phyloP scores from a whole-genome alignment of 2,329 filamentous ascomycete species.

The Fusarium concolor region DNA sequence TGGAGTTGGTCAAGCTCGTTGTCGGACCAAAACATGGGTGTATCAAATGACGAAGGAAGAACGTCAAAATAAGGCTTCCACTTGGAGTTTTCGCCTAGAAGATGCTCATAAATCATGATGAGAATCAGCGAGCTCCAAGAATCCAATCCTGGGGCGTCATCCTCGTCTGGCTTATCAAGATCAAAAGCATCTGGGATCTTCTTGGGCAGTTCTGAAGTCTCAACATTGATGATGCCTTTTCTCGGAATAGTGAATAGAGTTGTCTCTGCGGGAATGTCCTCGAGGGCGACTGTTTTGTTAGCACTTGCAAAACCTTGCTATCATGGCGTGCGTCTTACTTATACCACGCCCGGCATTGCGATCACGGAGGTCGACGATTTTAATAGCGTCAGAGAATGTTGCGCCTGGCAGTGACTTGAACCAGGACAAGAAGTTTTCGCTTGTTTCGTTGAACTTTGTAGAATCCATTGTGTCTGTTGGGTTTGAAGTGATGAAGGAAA shows the following conservation, averaged over 20 bases:
- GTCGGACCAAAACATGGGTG: slow-evolving; percentile 88
- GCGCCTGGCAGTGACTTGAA: slow-evolving; percentile 64
- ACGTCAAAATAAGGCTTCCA: slow-evolving; percentile 86
- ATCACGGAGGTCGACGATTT: slow-evolving; percentile 64
- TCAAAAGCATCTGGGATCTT: slow-evolving; percentile 67
- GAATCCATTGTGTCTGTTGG: slow-evolving; percentile 15
- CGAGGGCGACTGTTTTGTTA: slow-evolving; percentile 74
- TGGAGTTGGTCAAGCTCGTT: slow-evolving; percentile 78
- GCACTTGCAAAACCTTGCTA: not conserved
- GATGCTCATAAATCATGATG: slow-evolving; percentile 81
- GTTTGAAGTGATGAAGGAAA: not conserved
- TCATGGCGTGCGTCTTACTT: slow-evolving; percentile 51
- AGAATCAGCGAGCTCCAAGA: slow-evolving; percentile 75
- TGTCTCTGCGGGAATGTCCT: slow-evolving; percentile 78
- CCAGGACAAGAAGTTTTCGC: slow-evolving; percentile 64
- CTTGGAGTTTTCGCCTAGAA: slow-evolving; percentile 67
- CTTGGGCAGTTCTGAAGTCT: slow-evolving; percentile 75
- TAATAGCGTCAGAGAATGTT: slow-evolving; percentile 64
- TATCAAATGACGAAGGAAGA: slow-evolving; percentile 79
- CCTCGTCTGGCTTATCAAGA: slow-evolving; percentile 51
- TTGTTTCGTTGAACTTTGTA: slow-evolving; percentile 56
- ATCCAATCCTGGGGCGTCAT: slow-evolving; percentile 56
- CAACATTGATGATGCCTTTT: slow-evolving; percentile 74
- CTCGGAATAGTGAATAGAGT: slow-evolving; percentile 85
- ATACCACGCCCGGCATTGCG: slow-evolving; percentile 67